phyloP scores from a whole-genome alignment of 2,329 filamentous ascomycete genomes.

The Paracamarosporium sp. region DNA sequence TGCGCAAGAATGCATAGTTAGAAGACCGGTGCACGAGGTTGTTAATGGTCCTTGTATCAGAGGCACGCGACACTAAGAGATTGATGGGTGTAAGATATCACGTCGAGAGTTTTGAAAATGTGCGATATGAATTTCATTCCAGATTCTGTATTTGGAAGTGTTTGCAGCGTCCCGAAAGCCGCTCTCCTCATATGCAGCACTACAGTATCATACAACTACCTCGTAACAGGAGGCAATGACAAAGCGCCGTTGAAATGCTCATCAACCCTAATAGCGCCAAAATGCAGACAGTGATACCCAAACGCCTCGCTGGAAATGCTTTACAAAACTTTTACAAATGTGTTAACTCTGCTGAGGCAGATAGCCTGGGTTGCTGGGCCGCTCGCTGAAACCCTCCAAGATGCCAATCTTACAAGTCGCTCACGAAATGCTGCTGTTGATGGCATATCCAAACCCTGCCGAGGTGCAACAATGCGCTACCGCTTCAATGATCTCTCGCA shows the following conservation, averaged over 20 bases:
- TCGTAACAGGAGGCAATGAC: not conserved
- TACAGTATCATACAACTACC: slow-evolving; percentile 24
- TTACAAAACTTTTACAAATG: slow-evolving; percentile 12
- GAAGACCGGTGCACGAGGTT: not conserved
- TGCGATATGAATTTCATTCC: not conserved
- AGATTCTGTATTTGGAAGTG: not conserved
- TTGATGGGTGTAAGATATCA: not conserved
- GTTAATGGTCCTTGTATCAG: not conserved
- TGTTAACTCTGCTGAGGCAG: not conserved
- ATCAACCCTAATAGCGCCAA: slow-evolving; percentile 18
- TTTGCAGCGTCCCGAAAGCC: not conserved
- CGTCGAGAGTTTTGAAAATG: not conserved
- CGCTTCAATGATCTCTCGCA: slow-evolving; percentile 31
- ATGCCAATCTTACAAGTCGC: not conserved
- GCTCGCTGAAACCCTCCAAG: not conserved
- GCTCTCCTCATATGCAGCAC: not conserved
- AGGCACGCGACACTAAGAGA: not conserved
- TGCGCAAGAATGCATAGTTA: not conserved
- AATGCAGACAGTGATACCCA: slow-evolving; percentile 32
- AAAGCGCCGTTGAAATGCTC: slow-evolving; percentile 32
- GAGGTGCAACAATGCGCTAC: slow-evolving; percentile 6
- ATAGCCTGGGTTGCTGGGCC: too few relatives aligned
- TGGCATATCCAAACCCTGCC: not conserved
- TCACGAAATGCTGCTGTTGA: not conserved
- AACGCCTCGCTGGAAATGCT: slow-evolving; percentile 51